phyloP scores from a whole-genome alignment of 495 filamentous ascomycete genomes.

The Hypoxylon fragiforme region DNA sequence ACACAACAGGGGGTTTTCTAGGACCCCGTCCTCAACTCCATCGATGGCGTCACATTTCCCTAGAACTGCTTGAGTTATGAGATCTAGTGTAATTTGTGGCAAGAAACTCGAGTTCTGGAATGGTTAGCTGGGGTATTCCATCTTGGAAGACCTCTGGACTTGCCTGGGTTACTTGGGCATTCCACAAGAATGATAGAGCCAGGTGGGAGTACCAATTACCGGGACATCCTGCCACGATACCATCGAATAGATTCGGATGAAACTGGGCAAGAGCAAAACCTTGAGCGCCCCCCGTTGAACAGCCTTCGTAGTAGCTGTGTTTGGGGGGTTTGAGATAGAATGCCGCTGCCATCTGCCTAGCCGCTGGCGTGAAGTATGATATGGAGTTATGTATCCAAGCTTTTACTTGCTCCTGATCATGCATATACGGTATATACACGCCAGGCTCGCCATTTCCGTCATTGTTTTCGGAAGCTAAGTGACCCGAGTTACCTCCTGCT shows the following conservation, averaged over 20 bases:
- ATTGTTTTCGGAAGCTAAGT: slow-evolving; percentile 34
- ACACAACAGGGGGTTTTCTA: slow-evolving; percentile 47
- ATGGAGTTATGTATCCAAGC: slow-evolving; percentile 53
- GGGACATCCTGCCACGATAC: slow-evolving; percentile 46
- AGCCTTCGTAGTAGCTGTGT: slow-evolving; percentile 47
- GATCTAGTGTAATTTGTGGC: slow-evolving; percentile 38
- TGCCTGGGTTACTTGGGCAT: slow-evolving; percentile 37
- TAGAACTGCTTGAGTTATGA: slow-evolving; percentile 41
- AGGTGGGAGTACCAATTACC: slow-evolving; percentile 52
- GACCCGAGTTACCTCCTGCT: slow-evolving; percentile 41
- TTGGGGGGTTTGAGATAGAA: slow-evolving; percentile 40
- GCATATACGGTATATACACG: slow-evolving; percentile 38
- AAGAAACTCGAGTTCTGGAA: slow-evolving; percentile 23
- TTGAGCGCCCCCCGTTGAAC: slow-evolving; percentile 53
- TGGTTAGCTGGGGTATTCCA: neutral
- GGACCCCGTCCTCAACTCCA: slow-evolving; percentile 43
- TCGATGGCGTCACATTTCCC: slow-evolving; percentile 44
- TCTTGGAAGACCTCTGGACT: neutral
- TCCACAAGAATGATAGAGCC: slow-evolving; percentile 49
- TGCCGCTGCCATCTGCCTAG: slow-evolving; percentile 30
- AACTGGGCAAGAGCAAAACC: slow-evolving; percentile 51
- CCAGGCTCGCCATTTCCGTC: slow-evolving; percentile 31
- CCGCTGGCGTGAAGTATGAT: slow-evolving; percentile 40
- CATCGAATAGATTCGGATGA: slow-evolving; percentile 48
- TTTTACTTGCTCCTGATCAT: slow-evolving; percentile 38